Base-by-base conservation (phyloP, 805 yeast species). In the Kodamaea kaohsiungensis region DNA sequence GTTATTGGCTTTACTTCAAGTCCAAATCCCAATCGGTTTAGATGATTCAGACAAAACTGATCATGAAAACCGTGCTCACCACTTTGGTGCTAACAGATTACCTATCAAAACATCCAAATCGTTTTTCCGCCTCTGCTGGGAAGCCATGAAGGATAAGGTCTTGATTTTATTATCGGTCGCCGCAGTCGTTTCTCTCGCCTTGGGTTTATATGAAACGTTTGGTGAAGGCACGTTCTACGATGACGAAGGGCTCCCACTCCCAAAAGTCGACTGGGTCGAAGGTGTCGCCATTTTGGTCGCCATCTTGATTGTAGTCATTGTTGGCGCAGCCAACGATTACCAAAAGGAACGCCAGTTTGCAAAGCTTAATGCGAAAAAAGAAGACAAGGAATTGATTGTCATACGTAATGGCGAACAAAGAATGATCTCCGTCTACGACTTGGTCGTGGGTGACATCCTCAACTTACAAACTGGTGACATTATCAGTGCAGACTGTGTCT, bases 271-370 rank as follows among this genome's bases (percentile, higher is more conserved):
- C 64, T 95, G 98, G 98, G 97, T 96, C 48, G 99, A 95, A 76
- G 99, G 99, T 61, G 96, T 92, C 39, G 99, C 99, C 42, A 95
- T 95, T 66, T 82, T 95, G 61, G 88, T 88, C 3, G 99, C 99
- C 17, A 89, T 95, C 19, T 64, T 84, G 3, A 93, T 95, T 56
- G 98, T 95, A 35, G 97, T 93, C 3, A 59, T 90, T 2, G 99
- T 96, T 12, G 96, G 98, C 49, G 95, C 97, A 1, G 87, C 83
- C n/a, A 95, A 95, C 69, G 99, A 95, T 72, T 95, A 88, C 76
- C 97, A 95, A 67, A 96, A 96, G 69, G 99, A 95, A 68, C 76
- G 91, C 13, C 99, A 95, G 68, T 95, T 95, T 70, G 88, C 89
- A 49, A 87, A 85, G 61, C 80, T 95, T 58, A 92, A 93, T 69